Evolutionary conservation across 2,329 filamentous ascomycete genomes (phyloP).

Genomic region (Penicillium verrucosum): DNA sequence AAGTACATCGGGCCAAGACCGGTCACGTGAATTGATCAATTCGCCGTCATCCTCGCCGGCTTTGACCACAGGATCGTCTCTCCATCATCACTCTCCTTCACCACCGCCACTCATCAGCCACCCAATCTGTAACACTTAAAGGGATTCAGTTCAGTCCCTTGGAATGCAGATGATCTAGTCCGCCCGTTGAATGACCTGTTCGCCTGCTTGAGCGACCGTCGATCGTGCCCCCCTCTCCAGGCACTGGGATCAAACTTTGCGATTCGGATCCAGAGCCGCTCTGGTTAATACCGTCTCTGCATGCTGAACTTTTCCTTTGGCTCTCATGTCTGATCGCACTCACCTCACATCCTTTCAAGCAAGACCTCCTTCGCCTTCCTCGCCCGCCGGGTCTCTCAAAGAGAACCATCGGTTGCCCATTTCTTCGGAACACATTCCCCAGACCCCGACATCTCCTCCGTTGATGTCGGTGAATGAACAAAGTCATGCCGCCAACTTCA

Average conservation of each 20-base stretch:
- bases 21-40: slow-evolving; percentile 8
- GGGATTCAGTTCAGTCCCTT: slow-evolving; percentile 19
- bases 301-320: slow-evolving; percentile 13
- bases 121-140: slow-evolving; percentile 11
- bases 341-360: slow-evolving; percentile 34
- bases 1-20: slow-evolving; percentile 4
- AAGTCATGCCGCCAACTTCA: slow-evolving; percentile 48
- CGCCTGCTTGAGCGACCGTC: slow-evolving; percentile 36
- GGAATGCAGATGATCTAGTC: slow-evolving; percentile 36
- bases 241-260: slow-evolving; percentile 18
- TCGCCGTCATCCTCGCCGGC: slow-evolving; percentile 18
- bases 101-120: slow-evolving; percentile 17
- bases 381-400: slow-evolving; percentile 41
- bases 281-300: slow-evolving; percentile 17
- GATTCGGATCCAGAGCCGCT: slow-evolving; percentile 17
- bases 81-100: slow-evolving; percentile 18
- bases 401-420: slow-evolving; percentile 28
- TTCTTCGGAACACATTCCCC: slow-evolving; percentile 35
- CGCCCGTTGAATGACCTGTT: slow-evolving; percentile 33
- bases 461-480: slow-evolving; percentile 51
- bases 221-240: slow-evolving; percentile 29
- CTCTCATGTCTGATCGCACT: slow-evolving; percentile 41
- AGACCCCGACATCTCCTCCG: slow-evolving; percentile 45
- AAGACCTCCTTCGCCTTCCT: slow-evolving; percentile 44
- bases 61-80: slow-evolving; percentile 14